Evolutionary conservation across 2,329 filamentous ascomycete species (phyloP).

Genomic region (Neonectria magnoliae): DNA sequence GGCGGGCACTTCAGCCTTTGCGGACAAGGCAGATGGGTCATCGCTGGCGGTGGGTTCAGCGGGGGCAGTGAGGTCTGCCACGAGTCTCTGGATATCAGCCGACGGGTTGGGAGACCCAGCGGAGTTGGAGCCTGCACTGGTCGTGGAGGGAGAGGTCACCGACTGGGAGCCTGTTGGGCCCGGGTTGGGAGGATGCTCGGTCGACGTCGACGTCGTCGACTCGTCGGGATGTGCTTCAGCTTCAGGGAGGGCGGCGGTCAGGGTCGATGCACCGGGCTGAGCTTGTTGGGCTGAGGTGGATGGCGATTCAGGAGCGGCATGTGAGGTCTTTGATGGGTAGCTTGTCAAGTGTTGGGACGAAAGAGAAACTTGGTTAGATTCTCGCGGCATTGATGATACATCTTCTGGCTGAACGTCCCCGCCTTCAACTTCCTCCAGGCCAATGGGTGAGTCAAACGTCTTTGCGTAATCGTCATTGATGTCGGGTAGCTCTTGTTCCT

Average conservation of each 20-base stretch:
- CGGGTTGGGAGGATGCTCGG: constrained; percentile 38
- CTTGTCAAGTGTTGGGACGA: constrained; percentile 51
- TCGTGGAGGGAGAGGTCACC: constrained; percentile 37
- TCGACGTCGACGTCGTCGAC: constrained; percentile 31
- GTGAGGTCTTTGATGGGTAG: constrained; percentile 45
- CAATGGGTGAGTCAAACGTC: constrained; percentile 60
- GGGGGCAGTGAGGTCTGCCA: constrained; percentile 54
- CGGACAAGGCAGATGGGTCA: constrained; percentile 42
- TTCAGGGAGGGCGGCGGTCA: constrained; percentile 43
- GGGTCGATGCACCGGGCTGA: constrained; percentile 37
- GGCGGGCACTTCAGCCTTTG: constrained; percentile 40
- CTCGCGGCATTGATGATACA: constrained; percentile 57
- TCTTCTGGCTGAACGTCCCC: constrained; percentile 49
- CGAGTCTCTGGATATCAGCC: constrained; percentile 53
- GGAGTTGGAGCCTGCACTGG: constrained; percentile 43
- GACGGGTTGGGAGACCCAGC: constrained; percentile 45
- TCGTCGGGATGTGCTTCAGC: constrained; percentile 42
- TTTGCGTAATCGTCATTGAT: constrained; percentile 62
- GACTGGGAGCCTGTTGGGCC: constrained; percentile 22
- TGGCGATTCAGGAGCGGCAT: constrained; percentile 47
- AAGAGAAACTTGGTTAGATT: constrained; percentile 55
- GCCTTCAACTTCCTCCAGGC: constrained; percentile 48
- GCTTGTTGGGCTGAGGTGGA: constrained; percentile 38
- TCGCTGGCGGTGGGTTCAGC: constrained; percentile 44
- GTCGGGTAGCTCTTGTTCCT: constrained; percentile 46